A percentile compares a stretch with the other conserved stretches of the same genome.
phyloP scores from a whole-genome alignment of 345 rosid genomes.

The Eucalyptus pauciflora region DNA sequence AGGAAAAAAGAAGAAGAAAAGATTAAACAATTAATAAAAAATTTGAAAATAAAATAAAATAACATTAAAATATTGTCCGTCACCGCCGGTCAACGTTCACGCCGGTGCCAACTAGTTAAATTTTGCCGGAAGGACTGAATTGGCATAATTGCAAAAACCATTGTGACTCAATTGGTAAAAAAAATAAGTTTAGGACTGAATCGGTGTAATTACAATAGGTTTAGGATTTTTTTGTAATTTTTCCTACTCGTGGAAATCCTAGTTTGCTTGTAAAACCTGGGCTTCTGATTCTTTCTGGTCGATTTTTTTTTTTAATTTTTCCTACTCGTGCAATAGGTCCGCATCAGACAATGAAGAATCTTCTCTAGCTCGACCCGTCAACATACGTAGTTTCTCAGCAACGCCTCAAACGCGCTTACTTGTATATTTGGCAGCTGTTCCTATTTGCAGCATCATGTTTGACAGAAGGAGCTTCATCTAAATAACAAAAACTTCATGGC shows the following conservation, averaged over 20 bases:
- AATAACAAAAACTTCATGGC: neutral
- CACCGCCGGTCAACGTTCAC: rapidly evolving
- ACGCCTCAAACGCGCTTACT: neutral
- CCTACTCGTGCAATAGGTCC: neutral
- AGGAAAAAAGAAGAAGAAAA: too few species aligned
- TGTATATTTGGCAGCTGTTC: neutral
- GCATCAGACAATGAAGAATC: neutral
- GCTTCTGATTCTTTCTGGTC: neutral
- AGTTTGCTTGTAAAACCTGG: neutral
- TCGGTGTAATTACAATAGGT: too few species aligned
- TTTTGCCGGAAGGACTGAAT: rapidly evolving
- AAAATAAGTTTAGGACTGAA: rapidly evolving
- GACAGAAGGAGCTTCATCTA: neutral
- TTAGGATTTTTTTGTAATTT: too few species aligned
- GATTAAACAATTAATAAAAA: too few species aligned
- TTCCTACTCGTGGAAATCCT: neutral
- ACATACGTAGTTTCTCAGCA: neutral
- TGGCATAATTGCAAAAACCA: rapidly evolving
- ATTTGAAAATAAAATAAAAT: too few species aligned
- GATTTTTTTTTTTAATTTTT: too few species aligned
- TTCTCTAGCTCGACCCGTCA: neutral
- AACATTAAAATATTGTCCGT: too few species aligned
- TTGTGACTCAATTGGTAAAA: too few species aligned
- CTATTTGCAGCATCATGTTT: neutral
- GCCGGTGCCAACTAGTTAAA: rapidly evolving